Conservation (phyloP, 257 asterid species). For the Solanum tarapatanum region DNA sequence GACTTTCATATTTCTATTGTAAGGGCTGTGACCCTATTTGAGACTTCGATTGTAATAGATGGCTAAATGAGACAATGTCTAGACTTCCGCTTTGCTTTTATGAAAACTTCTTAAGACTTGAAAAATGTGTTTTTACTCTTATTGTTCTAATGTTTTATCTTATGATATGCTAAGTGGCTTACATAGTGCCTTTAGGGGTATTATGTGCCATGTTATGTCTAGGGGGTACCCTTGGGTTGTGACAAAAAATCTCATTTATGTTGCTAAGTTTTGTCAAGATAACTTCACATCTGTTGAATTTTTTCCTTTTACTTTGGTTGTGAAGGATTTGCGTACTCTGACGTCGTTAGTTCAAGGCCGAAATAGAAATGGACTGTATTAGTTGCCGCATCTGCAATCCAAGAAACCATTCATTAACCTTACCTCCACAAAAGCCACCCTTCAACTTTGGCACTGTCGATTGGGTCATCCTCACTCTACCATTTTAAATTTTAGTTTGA, state of each 20-base stretch:
- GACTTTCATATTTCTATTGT: no score
- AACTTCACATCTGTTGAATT: not conserved
- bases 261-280: not conserved
- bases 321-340: not conserved
- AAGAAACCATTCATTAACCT: not conserved
- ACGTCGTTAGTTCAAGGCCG: not conserved
- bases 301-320: not conserved
- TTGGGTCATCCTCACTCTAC: not conserved
- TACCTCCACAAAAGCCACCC: not conserved
- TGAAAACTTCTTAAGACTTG: no score
- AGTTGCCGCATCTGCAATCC: not conserved
- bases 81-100: no score
- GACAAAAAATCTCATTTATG: not conserved
- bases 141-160: no score
- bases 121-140: no score
- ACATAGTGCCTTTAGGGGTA: no score
- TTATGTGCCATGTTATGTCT: no score
- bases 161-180: no score
- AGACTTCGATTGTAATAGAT: no score
- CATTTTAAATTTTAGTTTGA: not conserved
- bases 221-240: no score
- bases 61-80: no score
- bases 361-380: not conserved
- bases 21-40: no score
- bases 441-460: not conserved